Evolutionary conservation across 805 yeast species (phyloP).

Genomic region (Grigorovia yakushimaensis): DNA sequence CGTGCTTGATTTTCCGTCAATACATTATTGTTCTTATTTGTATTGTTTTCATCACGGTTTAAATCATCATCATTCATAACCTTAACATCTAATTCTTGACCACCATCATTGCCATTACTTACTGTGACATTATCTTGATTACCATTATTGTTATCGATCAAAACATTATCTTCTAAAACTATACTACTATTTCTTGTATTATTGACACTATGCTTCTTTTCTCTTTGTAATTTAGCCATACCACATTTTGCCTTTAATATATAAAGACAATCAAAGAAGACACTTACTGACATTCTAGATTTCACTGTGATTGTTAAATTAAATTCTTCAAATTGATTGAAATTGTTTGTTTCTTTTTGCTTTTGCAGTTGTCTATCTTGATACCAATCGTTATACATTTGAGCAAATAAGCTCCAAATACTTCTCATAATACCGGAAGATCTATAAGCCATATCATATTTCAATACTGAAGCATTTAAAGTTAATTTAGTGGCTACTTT

Average conservation of each 20-base stretch:
- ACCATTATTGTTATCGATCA: background rate
- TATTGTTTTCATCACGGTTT: background rate
- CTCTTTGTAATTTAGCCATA: slow-evolving; percentile 53
- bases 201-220: background rate
- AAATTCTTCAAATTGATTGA: slow-evolving; percentile 14
- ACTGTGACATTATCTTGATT: slow-evolving; percentile 3
- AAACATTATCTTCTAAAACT: background rate
- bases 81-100: slow-evolving; percentile 23
- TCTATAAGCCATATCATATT: slow-evolving; percentile 87
- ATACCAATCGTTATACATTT: slow-evolving; percentile 42
- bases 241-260: slow-evolving; percentile 80
- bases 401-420: slow-evolving; percentile 79
- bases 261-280: slow-evolving; percentile 85
- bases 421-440: slow-evolving; percentile 90
- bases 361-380: slow-evolving; percentile 3
- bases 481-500: slow-evolving; percentile 58
- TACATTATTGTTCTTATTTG: slow-evolving; percentile 6
- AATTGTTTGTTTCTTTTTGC: background rate
- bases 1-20: slow-evolving; percentile 36
- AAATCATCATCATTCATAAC: slow-evolving; percentile 29
- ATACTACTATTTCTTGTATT: background rate
- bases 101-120: slow-evolving; percentile 1
- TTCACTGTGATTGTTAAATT: slow-evolving; percentile 47
- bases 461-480: slow-evolving; percentile 71
- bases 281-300: slow-evolving; percentile 85